These are phyloP conservation scores for Pontederia crassipes DNA, from an alignment of 176 grass and related monocot species.

Conservation along the genomic window DNA sequence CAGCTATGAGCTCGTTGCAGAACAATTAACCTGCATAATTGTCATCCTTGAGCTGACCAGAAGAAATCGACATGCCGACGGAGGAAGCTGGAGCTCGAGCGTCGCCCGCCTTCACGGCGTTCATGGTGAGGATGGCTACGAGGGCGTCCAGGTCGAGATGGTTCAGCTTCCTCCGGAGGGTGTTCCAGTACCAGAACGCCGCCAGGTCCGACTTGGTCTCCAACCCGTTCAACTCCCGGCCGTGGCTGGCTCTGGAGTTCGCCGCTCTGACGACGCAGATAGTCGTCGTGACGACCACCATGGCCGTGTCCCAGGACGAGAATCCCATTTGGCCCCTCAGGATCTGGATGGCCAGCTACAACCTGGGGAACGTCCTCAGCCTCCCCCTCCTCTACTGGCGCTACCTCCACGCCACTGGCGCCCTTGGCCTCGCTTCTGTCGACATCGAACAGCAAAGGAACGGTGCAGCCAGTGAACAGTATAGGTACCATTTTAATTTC, in stretches of 20 bases:
- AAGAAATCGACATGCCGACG: conserved; percentile 3
- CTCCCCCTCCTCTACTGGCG: conserved; percentile 94
- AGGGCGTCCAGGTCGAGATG: conserved; percentile 69
- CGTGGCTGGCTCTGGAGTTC: conserved; percentile 69
- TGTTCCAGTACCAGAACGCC: conserved; percentile 94
- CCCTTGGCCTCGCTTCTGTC: neutral
- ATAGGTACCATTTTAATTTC: neutral
- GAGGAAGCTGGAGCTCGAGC: conserved; percentile 1
- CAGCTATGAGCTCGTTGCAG: too few relatives aligned
- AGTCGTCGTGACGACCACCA: conserved; percentile 30
- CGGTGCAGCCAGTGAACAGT: conserved; percentile 16
- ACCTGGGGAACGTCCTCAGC: conserved; percentile 79
- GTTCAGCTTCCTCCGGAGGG: conserved; percentile 84
- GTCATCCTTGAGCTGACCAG: too few relatives aligned
- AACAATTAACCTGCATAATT: too few relatives aligned
- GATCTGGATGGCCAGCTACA: conserved; percentile 79
- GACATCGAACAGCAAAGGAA: conserved; percentile 52
- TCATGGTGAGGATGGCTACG: conserved; percentile 47
- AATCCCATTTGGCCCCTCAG: conserved; percentile 75
- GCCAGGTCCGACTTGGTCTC: conserved; percentile 76
- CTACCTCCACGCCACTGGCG: conserved; percentile 29
- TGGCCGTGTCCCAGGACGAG: conserved; percentile 43
- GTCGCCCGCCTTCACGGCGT: conserved; percentile 2
- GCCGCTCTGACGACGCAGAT: conserved; percentile 47
- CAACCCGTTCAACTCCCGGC: conserved; percentile 82